Conservation (phyloP, 257 asterid genomes). For the Prunella vulgaris region DNA sequence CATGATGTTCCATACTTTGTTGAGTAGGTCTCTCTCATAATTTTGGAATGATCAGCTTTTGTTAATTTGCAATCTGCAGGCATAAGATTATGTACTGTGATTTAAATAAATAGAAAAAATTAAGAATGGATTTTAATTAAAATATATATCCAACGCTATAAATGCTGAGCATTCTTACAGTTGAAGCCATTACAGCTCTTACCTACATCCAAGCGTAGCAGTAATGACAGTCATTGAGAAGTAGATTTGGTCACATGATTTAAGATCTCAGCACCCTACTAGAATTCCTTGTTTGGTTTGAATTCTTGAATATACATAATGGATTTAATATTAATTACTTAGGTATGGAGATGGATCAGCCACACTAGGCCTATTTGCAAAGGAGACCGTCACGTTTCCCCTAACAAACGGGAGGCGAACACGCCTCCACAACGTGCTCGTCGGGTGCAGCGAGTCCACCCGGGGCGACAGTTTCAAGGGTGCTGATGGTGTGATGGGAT, state of each 20-base stretch:
- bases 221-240: conserved; percentile 37
- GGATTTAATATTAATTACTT: neutral
- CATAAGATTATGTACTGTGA: neutral
- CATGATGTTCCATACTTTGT: neutral
- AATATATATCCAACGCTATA: conserved; percentile 23
- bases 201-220: conserved; percentile 36
- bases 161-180: conserved; percentile 32
- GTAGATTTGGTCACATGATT: conserved; percentile 41
- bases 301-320: neutral
- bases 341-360: conserved; percentile 57
- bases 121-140: conserved; percentile 6
- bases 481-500: conserved; percentile 52
- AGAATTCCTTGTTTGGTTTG: conserved; percentile 6
- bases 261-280: conserved; percentile 7
- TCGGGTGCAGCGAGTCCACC: conserved; percentile 46
- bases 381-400: conserved; percentile 38
- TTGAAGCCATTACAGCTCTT: conserved; percentile 39
- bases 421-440: conserved; percentile 32
- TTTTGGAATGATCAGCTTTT: too few relatives aligned
- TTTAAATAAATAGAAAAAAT: neutral
- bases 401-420: conserved; percentile 27
- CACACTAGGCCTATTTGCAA: conserved; percentile 44
- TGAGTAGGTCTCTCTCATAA: too few relatives aligned
- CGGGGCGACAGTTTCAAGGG: conserved; percentile 29
- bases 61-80: too few relatives aligned